Evolutionary conservation across 768 basidiomycete genomes (phyloP).

Genomic region (Paxillus rubicundulus): DNA sequence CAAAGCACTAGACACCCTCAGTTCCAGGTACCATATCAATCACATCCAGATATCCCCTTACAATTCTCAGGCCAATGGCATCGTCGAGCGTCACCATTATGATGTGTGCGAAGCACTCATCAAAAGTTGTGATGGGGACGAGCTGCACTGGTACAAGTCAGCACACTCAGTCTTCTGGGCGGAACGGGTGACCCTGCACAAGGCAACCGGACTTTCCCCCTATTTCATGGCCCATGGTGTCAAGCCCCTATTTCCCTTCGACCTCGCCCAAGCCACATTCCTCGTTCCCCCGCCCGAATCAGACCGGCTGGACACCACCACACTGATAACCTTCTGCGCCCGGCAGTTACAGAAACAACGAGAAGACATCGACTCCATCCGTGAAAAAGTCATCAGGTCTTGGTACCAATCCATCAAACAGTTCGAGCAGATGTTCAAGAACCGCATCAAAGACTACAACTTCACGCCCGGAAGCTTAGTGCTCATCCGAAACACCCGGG

Average conservation of each 20-base stretch:
- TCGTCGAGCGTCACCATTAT: constrained; percentile 5
- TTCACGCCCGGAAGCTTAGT: neutral
- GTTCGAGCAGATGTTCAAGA: neutral
- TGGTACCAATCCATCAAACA: no score
- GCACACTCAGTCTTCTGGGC: constrained; percentile 35
- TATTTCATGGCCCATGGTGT: constrained; percentile 21
- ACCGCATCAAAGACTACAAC: neutral
- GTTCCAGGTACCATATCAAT: neutral
- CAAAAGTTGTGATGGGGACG: constrained; percentile 3
- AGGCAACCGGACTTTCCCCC: neutral
- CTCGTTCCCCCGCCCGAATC: neutral
- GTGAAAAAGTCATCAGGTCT: no score
- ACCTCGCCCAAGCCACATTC: constrained; percentile 27
- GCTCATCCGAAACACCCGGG: neutral
- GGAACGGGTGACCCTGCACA: constrained; percentile 16
- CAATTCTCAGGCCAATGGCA: neutral
- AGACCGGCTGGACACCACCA: neutral
- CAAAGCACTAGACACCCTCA: neutral
- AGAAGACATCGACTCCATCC: no score
- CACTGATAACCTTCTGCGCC: neutral
- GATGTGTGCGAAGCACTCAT: no score
- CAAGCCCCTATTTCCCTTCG: constrained; percentile 29
- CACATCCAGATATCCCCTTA: constrained; percentile 1
- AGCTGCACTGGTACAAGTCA: constrained; percentile 3
- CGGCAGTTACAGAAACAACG: neutral